Evolutionary conservation across 768 basidiomycete genomes (phyloP).

Genomic region (Mycena haematopus): DNA sequence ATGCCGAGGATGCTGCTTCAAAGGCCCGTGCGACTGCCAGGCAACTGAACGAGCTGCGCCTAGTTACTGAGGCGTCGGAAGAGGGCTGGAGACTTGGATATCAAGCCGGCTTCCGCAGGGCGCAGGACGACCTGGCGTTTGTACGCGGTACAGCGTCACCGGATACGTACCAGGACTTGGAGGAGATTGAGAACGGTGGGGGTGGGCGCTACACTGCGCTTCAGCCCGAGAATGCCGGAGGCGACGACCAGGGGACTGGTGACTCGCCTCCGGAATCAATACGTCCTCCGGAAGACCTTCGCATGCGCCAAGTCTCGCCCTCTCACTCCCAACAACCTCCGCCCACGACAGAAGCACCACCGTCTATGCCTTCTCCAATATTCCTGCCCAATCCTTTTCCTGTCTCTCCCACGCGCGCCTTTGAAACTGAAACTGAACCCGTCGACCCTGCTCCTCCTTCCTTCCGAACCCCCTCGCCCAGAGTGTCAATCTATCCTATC

Average conservation of each 20-base stretch:
- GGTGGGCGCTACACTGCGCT: background rate
- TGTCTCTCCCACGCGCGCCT: background rate
- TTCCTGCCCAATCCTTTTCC: slow-evolving; percentile 15
- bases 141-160: background rate
- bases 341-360: background rate
- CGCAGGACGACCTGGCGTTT: slow-evolving; percentile 27
- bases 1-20: slow-evolving; percentile 48
- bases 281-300: slow-evolving; percentile 8
- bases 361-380: slow-evolving; percentile 16
- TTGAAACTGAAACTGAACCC: slow-evolving; percentile 6
- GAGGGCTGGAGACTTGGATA: slow-evolving; percentile 49
- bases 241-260: background rate
- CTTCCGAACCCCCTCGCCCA: slow-evolving; percentile 19
- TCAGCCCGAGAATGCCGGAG: background rate
- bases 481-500: slow-evolving; percentile 19
- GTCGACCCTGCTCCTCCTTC: background rate
- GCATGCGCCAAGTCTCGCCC: slow-evolving; percentile 8
- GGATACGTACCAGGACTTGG: slow-evolving; percentile 11
- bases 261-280: slow-evolving; percentile 7
- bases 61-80: slow-evolving; percentile 48
- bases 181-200: slow-evolving; percentile 14
- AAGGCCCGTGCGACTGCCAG: slow-evolving; percentile 46
- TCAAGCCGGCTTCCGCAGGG: slow-evolving; percentile 45
- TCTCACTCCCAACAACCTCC: background rate
- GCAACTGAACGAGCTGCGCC: slow-evolving; percentile 43